Conservation (phyloP, 1,139 yeast species). For the Entelexis sorbosivorans region DNA sequence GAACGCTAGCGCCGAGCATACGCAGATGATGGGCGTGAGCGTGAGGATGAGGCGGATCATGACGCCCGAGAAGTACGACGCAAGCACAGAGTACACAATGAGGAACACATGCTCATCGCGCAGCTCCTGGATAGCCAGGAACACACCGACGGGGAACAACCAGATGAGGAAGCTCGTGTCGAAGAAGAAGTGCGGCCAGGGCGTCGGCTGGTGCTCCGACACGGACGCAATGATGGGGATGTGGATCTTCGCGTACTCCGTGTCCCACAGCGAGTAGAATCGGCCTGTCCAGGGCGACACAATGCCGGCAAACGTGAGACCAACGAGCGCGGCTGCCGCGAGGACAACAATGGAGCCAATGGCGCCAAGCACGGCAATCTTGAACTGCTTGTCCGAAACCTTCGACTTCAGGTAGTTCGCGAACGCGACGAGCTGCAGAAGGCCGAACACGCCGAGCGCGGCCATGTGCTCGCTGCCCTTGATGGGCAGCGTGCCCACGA, state of each 20-base stretch:
- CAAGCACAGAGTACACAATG: conserved; percentile 78
- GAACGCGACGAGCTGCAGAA: conserved; percentile 79
- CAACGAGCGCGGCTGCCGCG: conserved; percentile 63
- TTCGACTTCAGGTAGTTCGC: conserved; percentile 71
- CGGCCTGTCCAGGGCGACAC: conserved; percentile 99
- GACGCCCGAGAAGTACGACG: conserved; percentile 97
- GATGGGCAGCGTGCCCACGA: conserved; percentile 93
- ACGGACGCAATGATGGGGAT: conserved; percentile 98
- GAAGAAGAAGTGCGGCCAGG: conserved; percentile 97
- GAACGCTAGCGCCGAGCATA: conserved; percentile 75
- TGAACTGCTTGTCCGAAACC: conserved; percentile 66
- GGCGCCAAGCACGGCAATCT: conserved; percentile 54
- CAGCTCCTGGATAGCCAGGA: conserved; percentile 77
- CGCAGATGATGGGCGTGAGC: conserved; percentile 91
- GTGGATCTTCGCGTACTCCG: conserved; percentile 92
- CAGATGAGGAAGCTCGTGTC: conserved; percentile 88
- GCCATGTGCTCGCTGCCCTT: conserved; percentile 98
- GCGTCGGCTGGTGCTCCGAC: conserved; percentile 98
- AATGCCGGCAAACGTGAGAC: conserved; percentile 77
- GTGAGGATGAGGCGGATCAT: conserved; percentile 98
- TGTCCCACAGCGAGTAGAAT: conserved; percentile 97
- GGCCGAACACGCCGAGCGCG: conserved; percentile 92
- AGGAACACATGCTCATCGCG: conserved; percentile 88
- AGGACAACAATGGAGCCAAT: conserved; percentile 44
- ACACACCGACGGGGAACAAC: conserved; percentile 98